Evolutionary conservation across 2,329 filamentous ascomycete genomes (phyloP), one percentile per base, ranked within the genome.

Genomic region (Pyrenochaeta sp.): DNA sequence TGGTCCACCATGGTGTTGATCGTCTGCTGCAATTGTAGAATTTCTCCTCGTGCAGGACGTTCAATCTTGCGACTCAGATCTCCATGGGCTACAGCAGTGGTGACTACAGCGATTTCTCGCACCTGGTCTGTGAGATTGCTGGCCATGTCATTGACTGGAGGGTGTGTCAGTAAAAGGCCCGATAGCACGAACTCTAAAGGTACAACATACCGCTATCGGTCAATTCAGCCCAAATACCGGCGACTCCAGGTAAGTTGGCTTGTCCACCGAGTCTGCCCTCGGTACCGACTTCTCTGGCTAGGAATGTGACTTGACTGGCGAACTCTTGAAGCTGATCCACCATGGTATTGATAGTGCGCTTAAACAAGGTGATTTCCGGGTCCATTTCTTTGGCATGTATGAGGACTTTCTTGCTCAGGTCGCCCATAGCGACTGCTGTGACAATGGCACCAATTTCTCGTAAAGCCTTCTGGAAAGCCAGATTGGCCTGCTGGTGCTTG

Each of bases 301-400:
- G 86, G 58, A 90, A 88, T 22, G 93, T 96, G 64, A 97, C 93
- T 76, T 97, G 92, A 72, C 90, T 95, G 55, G 93, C 93, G 72
- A 97, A 97, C 48, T 95, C 89, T 69, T 96, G 92, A 47, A 97
- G 81, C 73, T 96, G 93, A 68, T 97, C 93, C 84, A 97, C 96
- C 93, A 97, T 97, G 58, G 89, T 95, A 72, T 97, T 97, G 77
- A 97, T 97, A 51, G 93, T 96, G 63, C 90, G 87, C 76, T 97
- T 97, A 79, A 97, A 97, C 7, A 90, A 92, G 19, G 91, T 94
- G 65, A 97, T 97, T 79, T 97, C 93, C 19, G 92, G 91, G 79
- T 97, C 93, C 87, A 96, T 94, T 76, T 97, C 93, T 57, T 95
- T 87, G 3, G 89, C 89, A 69, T 96, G 94, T 71, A 97, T 95